Conservation (phyloP, 495 filamentous ascomycete species). For the Aspergillus affinis region DNA sequence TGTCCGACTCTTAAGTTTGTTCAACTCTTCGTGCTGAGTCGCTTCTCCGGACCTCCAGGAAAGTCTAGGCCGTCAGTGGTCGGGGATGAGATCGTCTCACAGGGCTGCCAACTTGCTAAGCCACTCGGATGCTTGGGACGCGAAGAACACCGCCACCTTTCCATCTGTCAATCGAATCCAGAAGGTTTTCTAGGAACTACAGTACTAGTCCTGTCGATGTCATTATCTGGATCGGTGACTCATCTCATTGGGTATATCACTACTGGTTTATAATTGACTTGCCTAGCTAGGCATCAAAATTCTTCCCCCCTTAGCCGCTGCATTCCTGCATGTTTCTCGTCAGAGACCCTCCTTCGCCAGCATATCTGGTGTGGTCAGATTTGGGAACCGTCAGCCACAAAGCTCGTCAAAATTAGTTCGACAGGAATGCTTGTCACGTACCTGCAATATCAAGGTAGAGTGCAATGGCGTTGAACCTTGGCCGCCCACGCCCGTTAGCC, state of each 20-base stretch:
- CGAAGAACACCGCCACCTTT: background rate
- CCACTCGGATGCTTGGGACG: background rate
- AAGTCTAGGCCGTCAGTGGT: background rate
- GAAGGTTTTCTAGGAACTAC: too few species aligned
- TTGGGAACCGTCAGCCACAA: slow-evolving; percentile 8
- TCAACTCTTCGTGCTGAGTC: too few species aligned
- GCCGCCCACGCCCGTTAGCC: slow-evolving; percentile 14
- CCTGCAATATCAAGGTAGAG: slow-evolving; percentile 90
- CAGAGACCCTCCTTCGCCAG: slow-evolving; percentile 40
- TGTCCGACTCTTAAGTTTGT: too few species aligned
- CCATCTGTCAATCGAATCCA: too few species aligned
- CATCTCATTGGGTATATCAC: background rate
- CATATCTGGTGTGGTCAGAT: slow-evolving; percentile 29
- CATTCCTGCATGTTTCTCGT: slow-evolving; percentile 10
- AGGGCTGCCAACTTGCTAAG: background rate
- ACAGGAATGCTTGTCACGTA: slow-evolving; percentile 32
- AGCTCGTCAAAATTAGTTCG: background rate
- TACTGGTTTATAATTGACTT: too few species aligned
- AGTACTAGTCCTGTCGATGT: background rate
- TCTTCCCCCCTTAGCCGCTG: slow-evolving; percentile 1
- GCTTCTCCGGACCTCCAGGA: background rate
- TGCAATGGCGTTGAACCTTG: slow-evolving; percentile 89
- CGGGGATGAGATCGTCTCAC: background rate
- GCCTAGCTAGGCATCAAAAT: slow-evolving; percentile 27
- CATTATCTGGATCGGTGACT: background rate